Evolutionary conservation across 75 land plant species (phyloP).

Genomic region (Cunninghamia lanceolata): DNA sequence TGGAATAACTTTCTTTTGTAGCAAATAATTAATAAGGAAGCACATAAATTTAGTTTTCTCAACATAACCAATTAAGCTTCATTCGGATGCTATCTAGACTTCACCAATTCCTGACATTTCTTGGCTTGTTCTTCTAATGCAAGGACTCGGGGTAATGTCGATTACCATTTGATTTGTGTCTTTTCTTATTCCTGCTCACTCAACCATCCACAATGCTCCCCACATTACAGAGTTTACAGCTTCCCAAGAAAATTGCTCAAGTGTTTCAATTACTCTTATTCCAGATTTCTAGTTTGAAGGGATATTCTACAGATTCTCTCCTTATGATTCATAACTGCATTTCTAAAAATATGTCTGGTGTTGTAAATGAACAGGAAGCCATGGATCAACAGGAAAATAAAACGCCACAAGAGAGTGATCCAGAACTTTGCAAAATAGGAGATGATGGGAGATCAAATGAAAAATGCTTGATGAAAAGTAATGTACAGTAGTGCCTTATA

Average conservation of each 20-base stretch:
- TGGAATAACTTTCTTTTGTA: neutral
- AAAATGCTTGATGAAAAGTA: too few relatives aligned
- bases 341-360: neutral
- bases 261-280: neutral
- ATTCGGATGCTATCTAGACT: neutral
- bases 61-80: neutral
- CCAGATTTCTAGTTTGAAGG: neutral
- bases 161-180: neutral
- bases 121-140: neutral
- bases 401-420: too few relatives aligned
- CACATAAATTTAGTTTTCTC: neutral
- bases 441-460: too few relatives aligned
- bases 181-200: neutral
- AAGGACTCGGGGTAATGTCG: neutral
- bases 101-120: neutral
- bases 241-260: neutral
- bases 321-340: neutral
- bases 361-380: too few relatives aligned
- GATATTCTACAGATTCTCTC: neutral
- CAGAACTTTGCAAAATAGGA: too few relatives aligned
- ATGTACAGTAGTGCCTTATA: too few relatives aligned
- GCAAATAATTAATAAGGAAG: neutral
- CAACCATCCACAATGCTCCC: neutral
- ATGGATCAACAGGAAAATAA: too few relatives aligned
- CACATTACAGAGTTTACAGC: neutral